phyloP scores from a whole-genome alignment of 345 rosid species.

The Brassica incana region DNA sequence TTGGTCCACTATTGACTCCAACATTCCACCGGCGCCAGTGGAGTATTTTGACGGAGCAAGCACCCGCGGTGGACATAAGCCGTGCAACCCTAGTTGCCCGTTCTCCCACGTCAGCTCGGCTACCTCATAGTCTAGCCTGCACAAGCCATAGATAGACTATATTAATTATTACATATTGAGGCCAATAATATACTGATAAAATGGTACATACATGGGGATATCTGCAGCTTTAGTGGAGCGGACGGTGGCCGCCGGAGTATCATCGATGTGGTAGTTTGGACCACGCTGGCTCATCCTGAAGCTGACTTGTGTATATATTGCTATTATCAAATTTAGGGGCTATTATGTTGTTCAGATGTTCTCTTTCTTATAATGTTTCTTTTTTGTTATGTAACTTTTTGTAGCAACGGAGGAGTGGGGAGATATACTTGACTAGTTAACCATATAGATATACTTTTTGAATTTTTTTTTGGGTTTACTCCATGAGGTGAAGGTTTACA shows the following conservation, averaged over 20 bases:
- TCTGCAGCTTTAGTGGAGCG: slow-evolving; percentile 48
- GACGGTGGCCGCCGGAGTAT: slow-evolving; percentile 40
- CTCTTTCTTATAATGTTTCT: not conserved
- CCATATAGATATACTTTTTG: not conserved
- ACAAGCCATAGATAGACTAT: not conserved
- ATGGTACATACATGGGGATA: slow-evolving; percentile 43
- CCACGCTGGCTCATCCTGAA: slow-evolving; percentile 78
- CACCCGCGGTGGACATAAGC: slow-evolving; percentile 62
- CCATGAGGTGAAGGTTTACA: no score
- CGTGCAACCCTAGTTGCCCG: slow-evolving; percentile 82
- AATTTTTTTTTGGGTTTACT: no score
- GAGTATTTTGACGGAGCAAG: slow-evolving; percentile 45
- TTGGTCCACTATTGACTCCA: slow-evolving; percentile 92
- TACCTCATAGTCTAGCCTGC: slow-evolving; percentile 75
- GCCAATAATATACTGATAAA: not conserved
- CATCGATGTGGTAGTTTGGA: slow-evolving; percentile 71
- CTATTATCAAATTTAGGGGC: not conserved
- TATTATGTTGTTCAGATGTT: slow-evolving; percentile 12
- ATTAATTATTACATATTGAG: not conserved
- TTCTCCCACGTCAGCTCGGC: slow-evolving; percentile 97
- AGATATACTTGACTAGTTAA: slow-evolving; percentile 19
- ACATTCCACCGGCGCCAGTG: slow-evolving; percentile 68
- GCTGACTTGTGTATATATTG: not conserved
- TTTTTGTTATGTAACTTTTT: slow-evolving; percentile 28
- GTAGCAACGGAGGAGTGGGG: slow-evolving; percentile 33